phyloP scores from a whole-genome alignment of 1,284 basidiomycete species.

The Meira miltonrushii region DNA sequence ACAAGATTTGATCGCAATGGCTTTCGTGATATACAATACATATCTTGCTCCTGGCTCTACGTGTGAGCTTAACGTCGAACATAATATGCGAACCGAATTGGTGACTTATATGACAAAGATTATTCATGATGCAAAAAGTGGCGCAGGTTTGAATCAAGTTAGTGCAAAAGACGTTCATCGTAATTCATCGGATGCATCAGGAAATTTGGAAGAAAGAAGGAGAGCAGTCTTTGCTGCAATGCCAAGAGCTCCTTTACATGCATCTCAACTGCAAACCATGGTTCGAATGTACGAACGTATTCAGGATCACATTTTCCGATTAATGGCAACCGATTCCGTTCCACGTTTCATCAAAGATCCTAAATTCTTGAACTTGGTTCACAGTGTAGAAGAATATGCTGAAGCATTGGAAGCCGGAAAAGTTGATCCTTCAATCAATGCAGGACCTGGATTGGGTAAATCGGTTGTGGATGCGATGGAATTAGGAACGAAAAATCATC shows the following conservation, averaged over 20 bases:
- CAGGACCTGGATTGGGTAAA: conserved; percentile 32
- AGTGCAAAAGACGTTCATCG: conserved; percentile 6
- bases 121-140: conserved; percentile 29
- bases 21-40: conserved; percentile 87
- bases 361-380: conserved; percentile 38
- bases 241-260: conserved; percentile 35
- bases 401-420: conserved; percentile 41
- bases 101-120: conserved; percentile 76
- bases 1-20: conserved; percentile 86
- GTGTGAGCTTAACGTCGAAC: conserved; percentile 96
- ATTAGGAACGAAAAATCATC: conserved; percentile 5
- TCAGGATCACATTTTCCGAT: conserved; percentile 88
- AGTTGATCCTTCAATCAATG: conserved; percentile 32
- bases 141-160: conserved; percentile 12
- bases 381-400: conserved; percentile 47
- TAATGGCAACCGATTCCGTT: conserved; percentile 97
- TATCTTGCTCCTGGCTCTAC: conserved; percentile 92
- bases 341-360: conserved; percentile 57
- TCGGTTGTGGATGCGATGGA: conserved; percentile 43
- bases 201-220: conserved; percentile 60
- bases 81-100: conserved; percentile 86
- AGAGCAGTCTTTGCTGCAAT: conserved; percentile 25
- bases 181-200: neutral
- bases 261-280: conserved; percentile 81
- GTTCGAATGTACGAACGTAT: conserved; percentile 91